Evolutionary conservation across 2,329 filamentous ascomycete species (phyloP).

Genomic region (Penicillium sp.): DNA sequence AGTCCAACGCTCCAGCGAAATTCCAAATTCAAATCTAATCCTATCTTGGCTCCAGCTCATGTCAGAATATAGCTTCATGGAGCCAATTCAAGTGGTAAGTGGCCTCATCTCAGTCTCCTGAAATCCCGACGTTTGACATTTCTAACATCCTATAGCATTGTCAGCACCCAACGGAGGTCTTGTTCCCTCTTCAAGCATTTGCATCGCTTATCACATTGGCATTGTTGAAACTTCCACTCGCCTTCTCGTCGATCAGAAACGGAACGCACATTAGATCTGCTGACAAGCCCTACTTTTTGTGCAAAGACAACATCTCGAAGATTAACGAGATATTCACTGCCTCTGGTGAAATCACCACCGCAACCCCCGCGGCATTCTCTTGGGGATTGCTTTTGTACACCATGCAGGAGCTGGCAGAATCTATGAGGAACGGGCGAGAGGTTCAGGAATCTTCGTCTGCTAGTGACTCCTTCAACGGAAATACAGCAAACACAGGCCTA

Average conservation of each 20-base stretch:
- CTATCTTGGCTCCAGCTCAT: constrained; percentile 76
- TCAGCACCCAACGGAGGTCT: constrained; percentile 39
- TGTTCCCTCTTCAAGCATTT: constrained; percentile 67
- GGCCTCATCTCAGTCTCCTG: constrained; percentile 10
- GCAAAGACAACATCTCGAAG: constrained; percentile 67
- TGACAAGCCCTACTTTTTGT: constrained; percentile 62
- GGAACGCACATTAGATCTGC: constrained; percentile 24
- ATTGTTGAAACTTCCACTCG: constrained; percentile 68
- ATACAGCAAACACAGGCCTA: constrained; percentile 33
- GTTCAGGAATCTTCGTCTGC: constrained; percentile 36
- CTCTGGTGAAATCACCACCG: constrained; percentile 61
- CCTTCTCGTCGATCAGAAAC: constrained; percentile 54
- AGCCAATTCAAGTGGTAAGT: constrained; percentile 60
- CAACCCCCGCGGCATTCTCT: constrained; percentile 73
- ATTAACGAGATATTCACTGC: constrained; percentile 71
- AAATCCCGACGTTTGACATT: background rate
- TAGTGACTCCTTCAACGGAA: constrained; percentile 39
- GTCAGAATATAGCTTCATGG: constrained; percentile 68
- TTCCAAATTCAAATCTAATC: constrained; percentile 61
- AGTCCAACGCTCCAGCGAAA: constrained; percentile 59
- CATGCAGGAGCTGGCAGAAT: constrained; percentile 62
- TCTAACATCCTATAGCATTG: constrained; percentile 37
- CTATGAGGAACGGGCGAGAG: background rate
- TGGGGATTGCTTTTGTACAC: constrained; percentile 77
- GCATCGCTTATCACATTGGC: constrained; percentile 70